These are phyloP conservation scores for Andrographis paniculata DNA, from an alignment of 305 asterid species.

Conservation along the genomic window DNA sequence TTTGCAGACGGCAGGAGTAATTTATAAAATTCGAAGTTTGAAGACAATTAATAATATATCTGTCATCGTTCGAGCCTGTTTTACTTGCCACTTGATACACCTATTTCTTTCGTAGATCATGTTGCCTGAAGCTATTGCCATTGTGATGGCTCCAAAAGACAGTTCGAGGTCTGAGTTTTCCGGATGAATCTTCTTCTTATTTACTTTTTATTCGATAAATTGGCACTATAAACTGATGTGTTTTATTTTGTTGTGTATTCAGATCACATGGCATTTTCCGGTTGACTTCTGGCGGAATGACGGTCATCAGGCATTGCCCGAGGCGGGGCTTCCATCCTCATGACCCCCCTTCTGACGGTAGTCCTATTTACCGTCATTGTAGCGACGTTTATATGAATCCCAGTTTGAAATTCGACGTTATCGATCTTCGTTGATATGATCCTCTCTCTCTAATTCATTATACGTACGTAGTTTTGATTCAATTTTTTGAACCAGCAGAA, in stretches of 20 bases:
- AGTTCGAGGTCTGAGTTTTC: conserved; percentile 42
- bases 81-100: conserved; percentile 9
- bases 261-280: conserved; percentile 92
- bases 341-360: conserved; percentile 81
- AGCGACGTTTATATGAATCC: conserved; percentile 88
- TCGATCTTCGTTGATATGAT: conserved; percentile 68
- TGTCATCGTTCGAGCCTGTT: conserved; percentile 7
- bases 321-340: conserved; percentile 89
- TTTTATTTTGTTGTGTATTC: conserved; percentile 12
- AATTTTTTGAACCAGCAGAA: neutral
- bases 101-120: conserved; percentile 52
- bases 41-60: too few relatives aligned
- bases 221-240: neutral
- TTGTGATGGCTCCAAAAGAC: conserved; percentile 97
- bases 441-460: too few relatives aligned
- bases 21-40: too few relatives aligned
- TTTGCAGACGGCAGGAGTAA: too few relatives aligned
- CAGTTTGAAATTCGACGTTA: conserved; percentile 67
- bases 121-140: conserved; percentile 97
- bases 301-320: conserved; percentile 84
- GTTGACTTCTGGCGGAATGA: conserved; percentile 89
- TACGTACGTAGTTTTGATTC: too few relatives aligned
- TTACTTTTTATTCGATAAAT: neutral
- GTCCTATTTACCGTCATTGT: conserved; percentile 84
- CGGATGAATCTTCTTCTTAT: neutral